These are phyloP conservation scores for Pugionium dolabratum DNA, from an alignment of 345 rosid genomes.

Conservation along the genomic window DNA sequence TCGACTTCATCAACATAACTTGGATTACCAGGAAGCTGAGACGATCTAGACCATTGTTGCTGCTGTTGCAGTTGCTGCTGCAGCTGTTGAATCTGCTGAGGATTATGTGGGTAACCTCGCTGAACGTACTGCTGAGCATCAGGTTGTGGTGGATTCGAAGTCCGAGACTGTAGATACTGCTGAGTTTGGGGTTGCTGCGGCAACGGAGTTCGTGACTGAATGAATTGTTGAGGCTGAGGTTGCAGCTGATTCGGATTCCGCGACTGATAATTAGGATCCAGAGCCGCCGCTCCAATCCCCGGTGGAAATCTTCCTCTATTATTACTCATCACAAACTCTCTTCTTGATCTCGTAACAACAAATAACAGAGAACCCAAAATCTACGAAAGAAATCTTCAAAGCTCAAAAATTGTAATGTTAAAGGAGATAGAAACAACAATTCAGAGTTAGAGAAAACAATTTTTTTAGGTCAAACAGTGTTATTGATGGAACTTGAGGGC, in stretches of 20 bases:
- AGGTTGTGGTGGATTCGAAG: not conserved
- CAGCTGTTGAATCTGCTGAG: slow-evolving; percentile 30
- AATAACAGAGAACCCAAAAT: slow-evolving; percentile 1
- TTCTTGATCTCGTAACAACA: slow-evolving; percentile 16
- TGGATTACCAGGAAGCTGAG: slow-evolving; percentile 43
- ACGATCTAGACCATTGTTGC: slow-evolving; percentile 53
- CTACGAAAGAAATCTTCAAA: slow-evolving; percentile 9
- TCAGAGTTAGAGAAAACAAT: not conserved
- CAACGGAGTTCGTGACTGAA: too few species aligned
- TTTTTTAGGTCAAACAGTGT: not conserved
- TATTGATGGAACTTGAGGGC: not conserved
- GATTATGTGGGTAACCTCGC: slow-evolving; percentile 34
- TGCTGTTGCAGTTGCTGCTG: too few species aligned
- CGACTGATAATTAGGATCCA: slow-evolving; percentile 55
- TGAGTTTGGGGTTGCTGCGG: too few species aligned
- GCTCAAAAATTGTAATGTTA: too few species aligned
- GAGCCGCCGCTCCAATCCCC: slow-evolving; percentile 59
- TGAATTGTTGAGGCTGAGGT: too few species aligned
- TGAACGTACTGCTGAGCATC: slow-evolving; percentile 36
- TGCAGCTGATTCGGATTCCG: slow-evolving; percentile 28
- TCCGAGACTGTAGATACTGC: too few species aligned
- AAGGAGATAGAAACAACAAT: not conserved
- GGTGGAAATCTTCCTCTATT: slow-evolving; percentile 76
- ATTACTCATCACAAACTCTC: slow-evolving; percentile 53
- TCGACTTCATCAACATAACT: slow-evolving; percentile 68